Conservation (phyloP, 2,329 filamentous ascomycete species). For the Sarocladium kiliense region DNA sequence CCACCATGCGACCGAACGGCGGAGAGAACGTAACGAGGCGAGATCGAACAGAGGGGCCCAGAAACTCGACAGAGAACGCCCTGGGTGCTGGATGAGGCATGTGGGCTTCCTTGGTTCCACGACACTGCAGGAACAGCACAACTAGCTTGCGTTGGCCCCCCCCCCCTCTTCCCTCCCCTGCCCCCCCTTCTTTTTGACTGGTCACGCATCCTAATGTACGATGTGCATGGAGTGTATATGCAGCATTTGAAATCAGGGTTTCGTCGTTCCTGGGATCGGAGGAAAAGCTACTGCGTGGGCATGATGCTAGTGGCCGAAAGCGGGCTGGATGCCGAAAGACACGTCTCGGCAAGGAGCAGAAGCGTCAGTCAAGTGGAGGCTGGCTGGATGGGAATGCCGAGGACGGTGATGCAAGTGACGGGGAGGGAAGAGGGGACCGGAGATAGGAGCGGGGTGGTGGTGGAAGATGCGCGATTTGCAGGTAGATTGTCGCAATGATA, state of each 20-base stretch:
- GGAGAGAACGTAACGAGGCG: no score
- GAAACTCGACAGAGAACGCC: no score
- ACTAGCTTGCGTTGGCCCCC: background rate
- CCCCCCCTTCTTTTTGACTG: no score
- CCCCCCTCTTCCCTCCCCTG: no score
- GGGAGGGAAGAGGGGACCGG: background rate
- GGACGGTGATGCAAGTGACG: background rate
- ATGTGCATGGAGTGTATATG: background rate
- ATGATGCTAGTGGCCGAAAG: slow-evolving; percentile 5
- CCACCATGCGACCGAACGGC: background rate
- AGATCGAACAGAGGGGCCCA: background rate
- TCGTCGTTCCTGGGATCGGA: background rate
- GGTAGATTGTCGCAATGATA: background rate
- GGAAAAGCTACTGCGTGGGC: background rate
- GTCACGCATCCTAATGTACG: no score
- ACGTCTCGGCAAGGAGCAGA: background rate
- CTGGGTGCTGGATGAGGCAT: background rate
- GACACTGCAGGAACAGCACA: background rate
- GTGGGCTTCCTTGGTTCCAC: background rate
- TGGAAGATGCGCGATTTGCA: background rate
- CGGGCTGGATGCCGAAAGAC: slow-evolving; percentile 1
- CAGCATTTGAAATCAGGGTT: background rate
- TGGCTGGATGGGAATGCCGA: background rate
- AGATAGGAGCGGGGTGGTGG: background rate
- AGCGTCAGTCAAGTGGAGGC: background rate